These are phyloP conservation scores for Garcileccinum viscosum DNA, from an alignment of 1,284 basidiomycete genomes.

Conservation along the genomic window DNA sequence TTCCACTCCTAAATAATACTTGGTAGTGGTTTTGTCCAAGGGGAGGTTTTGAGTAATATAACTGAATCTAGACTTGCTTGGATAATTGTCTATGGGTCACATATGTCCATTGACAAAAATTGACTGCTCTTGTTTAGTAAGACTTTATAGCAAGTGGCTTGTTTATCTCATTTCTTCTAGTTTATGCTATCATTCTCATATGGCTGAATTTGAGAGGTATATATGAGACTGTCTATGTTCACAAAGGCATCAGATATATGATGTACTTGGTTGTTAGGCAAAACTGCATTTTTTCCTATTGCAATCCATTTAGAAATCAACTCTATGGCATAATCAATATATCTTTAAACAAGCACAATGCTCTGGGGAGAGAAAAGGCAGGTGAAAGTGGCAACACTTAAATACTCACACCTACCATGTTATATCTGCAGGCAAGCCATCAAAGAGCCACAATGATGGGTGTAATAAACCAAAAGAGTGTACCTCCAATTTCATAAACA, in stretches of 20 bases:
- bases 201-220: constrained; percentile 8
- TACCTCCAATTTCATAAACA: constrained; percentile 51
- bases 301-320: constrained; percentile 66
- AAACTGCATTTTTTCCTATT: constrained; percentile 51
- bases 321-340: constrained; percentile 70
- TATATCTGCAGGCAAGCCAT: constrained; percentile 51
- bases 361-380: constrained; percentile 34
- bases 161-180: constrained; percentile 63
- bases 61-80: constrained; percentile 8
- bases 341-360: constrained; percentile 55
- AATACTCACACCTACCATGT: constrained; percentile 45
- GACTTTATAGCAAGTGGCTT: constrained; percentile 52
- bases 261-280: constrained; percentile 12
- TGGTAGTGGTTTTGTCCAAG: neutral
- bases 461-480: constrained; percentile 68
- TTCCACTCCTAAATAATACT: constrained; percentile 11
- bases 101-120: constrained; percentile 45
- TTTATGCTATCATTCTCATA: constrained; percentile 37
- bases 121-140: constrained; percentile 50
- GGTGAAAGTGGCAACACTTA: constrained; percentile 5
- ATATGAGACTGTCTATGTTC: constrained; percentile 13
- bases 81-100: constrained; percentile 15
- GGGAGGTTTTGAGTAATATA: neutral
- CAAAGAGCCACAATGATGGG: constrained; percentile 61
- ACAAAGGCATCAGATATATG: constrained; percentile 13